Base-by-base conservation (phyloP, 805 yeast species). In the Cyberlindnera xylosilytica region DNA sequence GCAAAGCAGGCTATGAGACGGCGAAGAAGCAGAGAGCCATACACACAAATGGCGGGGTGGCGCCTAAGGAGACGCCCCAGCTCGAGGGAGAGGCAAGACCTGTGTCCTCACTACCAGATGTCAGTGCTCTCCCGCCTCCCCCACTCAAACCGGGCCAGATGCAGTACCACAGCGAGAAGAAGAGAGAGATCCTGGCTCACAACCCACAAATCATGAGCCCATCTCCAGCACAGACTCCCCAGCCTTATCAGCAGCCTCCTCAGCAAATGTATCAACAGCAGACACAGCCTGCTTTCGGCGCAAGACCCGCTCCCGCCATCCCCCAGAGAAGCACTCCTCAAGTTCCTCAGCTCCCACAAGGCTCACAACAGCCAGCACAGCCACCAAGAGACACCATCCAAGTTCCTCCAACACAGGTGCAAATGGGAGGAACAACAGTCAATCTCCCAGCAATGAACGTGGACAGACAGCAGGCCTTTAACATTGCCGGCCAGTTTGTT, bases 1-100 rank as follows among this genome's bases (percentile, higher is more conserved):
- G 70, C 6, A 68, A 68, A 48, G 59, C 70, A 2, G 72, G 73
- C 8, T 68, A 67, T 38, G 46, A 59, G 19, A 70, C 69, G 1
- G 65, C 68, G 7, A 67, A 68, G 49, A 63, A 60, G 39, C 65
- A 41, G 9, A 29, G 39, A 10, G 27, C 16, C n/a, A 28, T 28
- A 9, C n/a, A 34, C 10, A 34, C 27, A 18, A 42, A 41, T 15
- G 22, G 29, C 17, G 3, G 18, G 45, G 42, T 13, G 22, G 27
- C 17, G 3, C 28, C n/a, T n/a, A n/a, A 38, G n/a, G 34, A 35
- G 18, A 15, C 45, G 1, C 43, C 51, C 15, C 45, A 42, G 10
- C 35, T 45, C 27, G 45, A 2, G 19, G 45, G 38, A 16, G 48
- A 36, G 7, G 46, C 51, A 1, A 45, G 56, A 22, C 47, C 27